Percentiles rank a stretch among this genome's conserved stretches.
Evolutionary conservation across 306 rosid genomes (phyloP).

Genomic region (Quercus variabilis): DNA sequence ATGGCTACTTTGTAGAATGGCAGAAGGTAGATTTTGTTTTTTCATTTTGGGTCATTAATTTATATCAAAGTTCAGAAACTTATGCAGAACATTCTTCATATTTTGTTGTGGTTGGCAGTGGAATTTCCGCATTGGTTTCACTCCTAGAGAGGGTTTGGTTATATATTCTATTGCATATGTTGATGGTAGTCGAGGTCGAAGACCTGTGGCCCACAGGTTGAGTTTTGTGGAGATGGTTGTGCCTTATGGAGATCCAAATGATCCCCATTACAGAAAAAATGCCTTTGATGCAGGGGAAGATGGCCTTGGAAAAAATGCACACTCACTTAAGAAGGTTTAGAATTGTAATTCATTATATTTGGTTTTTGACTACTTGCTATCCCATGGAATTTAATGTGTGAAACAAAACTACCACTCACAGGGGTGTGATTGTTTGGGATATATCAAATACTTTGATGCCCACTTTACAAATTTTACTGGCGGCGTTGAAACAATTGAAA

Average conservation of each 20-base stretch:
- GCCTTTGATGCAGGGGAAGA: slow-evolving; percentile 98
- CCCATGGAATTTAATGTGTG: slow-evolving; percentile 8
- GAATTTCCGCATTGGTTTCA: slow-evolving; percentile 89
- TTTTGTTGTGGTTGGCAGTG: slow-evolving; percentile 54
- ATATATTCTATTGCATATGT: slow-evolving; percentile 85
- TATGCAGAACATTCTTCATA: neutral
- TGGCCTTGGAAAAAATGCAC: slow-evolving; percentile 91
- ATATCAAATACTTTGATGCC: slow-evolving; percentile 84
- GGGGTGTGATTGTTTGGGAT: slow-evolving; percentile 94
- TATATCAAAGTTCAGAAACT: neutral
- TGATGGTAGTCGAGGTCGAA: slow-evolving; percentile 87
- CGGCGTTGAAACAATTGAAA: slow-evolving; percentile 72
- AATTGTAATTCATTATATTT: slow-evolving; percentile 12
- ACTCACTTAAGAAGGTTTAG: slow-evolving; percentile 79
- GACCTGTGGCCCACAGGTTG: slow-evolving; percentile 85
- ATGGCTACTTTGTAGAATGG: slow-evolving; percentile 82
- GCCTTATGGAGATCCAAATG: slow-evolving; percentile 93
- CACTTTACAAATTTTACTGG: slow-evolving; percentile 87
- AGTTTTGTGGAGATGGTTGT: slow-evolving; percentile 97
- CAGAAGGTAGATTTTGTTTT: slow-evolving; percentile 65
- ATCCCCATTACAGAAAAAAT: slow-evolving; percentile 89
- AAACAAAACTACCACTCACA: slow-evolving; percentile 31
- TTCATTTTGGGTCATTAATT: slow-evolving; percentile 1
- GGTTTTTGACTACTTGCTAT: neutral
- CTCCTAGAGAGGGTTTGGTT: slow-evolving; percentile 88